phyloP scores from a whole-genome alignment of 2,329 filamentous ascomycete species.

The Zymoseptoria tritici region DNA sequence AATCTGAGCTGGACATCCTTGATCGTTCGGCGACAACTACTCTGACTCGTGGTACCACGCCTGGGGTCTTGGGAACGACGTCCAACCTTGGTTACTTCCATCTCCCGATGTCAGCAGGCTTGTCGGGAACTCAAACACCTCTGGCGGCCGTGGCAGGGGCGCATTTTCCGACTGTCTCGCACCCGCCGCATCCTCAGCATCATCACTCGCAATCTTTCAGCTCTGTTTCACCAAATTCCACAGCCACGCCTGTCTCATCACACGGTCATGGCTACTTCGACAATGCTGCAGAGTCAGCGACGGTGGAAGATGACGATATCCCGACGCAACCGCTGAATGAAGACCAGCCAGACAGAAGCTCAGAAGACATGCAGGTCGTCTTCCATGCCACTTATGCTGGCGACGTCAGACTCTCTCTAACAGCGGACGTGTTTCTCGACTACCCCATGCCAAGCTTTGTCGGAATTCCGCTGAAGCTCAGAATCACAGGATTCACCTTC shows the following conservation, averaged over 20 bases:
- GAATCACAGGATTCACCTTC: slow-evolving; percentile 90
- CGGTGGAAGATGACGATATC: slow-evolving; percentile 18
- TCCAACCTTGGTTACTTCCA: slow-evolving; percentile 79
- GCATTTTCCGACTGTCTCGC: slow-evolving; percentile 45
- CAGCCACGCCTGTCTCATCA: slow-evolving; percentile 39
- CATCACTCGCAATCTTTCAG: slow-evolving; percentile 35
- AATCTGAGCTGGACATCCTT: slow-evolving; percentile 13
- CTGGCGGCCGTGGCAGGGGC: slow-evolving; percentile 72
- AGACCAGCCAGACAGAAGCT: slow-evolving; percentile 61
- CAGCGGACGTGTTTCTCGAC: slow-evolving; percentile 90
- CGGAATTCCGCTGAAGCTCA: slow-evolving; percentile 85
- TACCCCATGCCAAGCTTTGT: slow-evolving; percentile 99
- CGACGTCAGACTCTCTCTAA: slow-evolving; percentile 78
- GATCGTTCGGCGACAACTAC: slow-evolving; percentile 26
- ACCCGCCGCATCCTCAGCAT: slow-evolving; percentile 27
- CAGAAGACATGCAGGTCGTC: slow-evolving; percentile 87
- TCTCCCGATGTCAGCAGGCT: slow-evolving; percentile 61
- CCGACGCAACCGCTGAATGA: slow-evolving; percentile 37
- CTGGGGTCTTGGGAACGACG: slow-evolving; percentile 59
- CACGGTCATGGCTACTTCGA: slow-evolving; percentile 27
- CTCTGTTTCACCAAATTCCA: slow-evolving; percentile 41
- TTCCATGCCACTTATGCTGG: slow-evolving; percentile 86
- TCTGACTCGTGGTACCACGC: slow-evolving; percentile 44
- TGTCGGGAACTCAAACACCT: slow-evolving; percentile 71
- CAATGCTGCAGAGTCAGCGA: slow-evolving; percentile 12